Evolutionary conservation across 176 grass and related monocot species (phyloP).

Genomic region (Carex littledalei): DNA sequence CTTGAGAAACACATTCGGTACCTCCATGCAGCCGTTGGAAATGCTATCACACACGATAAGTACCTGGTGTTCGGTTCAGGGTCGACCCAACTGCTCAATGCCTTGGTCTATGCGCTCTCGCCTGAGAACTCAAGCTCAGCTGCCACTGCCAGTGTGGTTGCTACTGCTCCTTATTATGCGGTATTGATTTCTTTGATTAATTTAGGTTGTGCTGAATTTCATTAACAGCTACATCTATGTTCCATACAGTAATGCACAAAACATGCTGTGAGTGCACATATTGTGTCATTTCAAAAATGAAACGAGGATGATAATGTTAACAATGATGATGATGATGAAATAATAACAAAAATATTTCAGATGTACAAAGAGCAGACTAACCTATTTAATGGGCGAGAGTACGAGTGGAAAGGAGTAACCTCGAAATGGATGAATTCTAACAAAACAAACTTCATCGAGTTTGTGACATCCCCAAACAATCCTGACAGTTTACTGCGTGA

Average conservation of each 20-base stretch:
- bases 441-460: slow-evolving; percentile 46
- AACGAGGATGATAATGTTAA: not conserved
- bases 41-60: slow-evolving; percentile 48
- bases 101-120: slow-evolving; percentile 55
- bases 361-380: slow-evolving; percentile 14
- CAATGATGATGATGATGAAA: not conserved
- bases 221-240: not conserved
- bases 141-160: slow-evolving; percentile 47
- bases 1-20: slow-evolving; percentile 45
- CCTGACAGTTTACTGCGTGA: slow-evolving; percentile 36
- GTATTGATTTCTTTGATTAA: slow-evolving; percentile 3
- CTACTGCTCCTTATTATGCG: slow-evolving; percentile 40
- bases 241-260: not conserved
- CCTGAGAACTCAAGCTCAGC: slow-evolving; percentile 27
- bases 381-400: slow-evolving; percentile 46
- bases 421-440: slow-evolving; percentile 34
- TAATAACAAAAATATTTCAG: slow-evolving; percentile 1
- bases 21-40: slow-evolving; percentile 51
- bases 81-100: slow-evolving; percentile 52
- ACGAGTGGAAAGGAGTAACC: slow-evolving; percentile 40
- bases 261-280: not conserved
- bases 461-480: slow-evolving; percentile 74
- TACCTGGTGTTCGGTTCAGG: slow-evolving; percentile 41
- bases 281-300: not conserved
- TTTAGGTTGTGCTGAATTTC: not conserved